Evolutionary conservation across 2,329 filamentous ascomycete species (phyloP).

Genomic region (Penicillium sp.): DNA sequence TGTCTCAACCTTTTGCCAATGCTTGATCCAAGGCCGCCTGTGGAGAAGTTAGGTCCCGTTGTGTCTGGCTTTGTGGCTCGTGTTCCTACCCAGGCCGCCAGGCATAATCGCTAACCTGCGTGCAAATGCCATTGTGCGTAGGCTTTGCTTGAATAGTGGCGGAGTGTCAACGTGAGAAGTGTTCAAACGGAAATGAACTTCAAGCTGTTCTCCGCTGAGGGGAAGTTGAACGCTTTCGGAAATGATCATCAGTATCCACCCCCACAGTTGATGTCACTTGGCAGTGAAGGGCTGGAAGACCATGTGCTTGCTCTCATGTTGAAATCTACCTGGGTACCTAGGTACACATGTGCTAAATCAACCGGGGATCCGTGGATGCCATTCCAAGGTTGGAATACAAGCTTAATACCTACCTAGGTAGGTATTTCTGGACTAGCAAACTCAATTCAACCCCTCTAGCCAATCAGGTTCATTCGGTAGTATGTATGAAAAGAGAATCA

Average conservation of each 20-base stretch:
- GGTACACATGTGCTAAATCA: no score
- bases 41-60: conserved; percentile 9
- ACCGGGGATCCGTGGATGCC: background rate
- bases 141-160: no score
- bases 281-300: background rate
- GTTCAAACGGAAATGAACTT: background rate
- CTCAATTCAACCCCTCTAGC: no score
- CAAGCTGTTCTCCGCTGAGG: background rate
- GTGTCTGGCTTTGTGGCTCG: background rate
- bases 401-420: background rate
- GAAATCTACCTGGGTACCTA: no score
- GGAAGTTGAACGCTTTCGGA: background rate
- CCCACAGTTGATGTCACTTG: background rate
- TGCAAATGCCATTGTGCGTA: conserved; percentile 31
- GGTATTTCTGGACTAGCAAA: background rate
- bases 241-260: background rate
- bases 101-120: conserved; percentile 43
- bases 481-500: no score
- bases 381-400: background rate
- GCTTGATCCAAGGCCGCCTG: conserved; percentile 43
- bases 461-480: no score
- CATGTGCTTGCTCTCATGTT: background rate
- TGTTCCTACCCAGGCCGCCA: conserved; percentile 40
- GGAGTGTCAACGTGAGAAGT: background rate
- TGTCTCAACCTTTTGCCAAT: conserved; percentile 42